Conservation (phyloP, 345 rosid genomes). For the Psidium friedrichsthalianum region DNA sequence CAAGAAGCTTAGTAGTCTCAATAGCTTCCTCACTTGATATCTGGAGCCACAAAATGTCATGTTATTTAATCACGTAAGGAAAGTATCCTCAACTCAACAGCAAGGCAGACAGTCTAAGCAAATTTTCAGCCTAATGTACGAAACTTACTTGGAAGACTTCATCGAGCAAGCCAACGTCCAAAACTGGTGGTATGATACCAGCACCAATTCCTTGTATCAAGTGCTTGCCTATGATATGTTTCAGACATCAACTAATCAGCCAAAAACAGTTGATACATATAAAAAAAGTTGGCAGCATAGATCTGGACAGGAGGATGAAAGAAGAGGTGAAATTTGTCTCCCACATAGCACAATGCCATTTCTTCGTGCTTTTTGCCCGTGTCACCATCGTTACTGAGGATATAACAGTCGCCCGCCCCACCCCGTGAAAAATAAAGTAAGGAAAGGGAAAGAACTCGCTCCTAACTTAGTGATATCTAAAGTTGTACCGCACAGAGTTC, state of each 20-base stretch:
- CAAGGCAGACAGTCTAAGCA: not conserved
- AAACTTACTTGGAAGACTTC: slow-evolving; percentile 36
- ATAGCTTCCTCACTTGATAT: slow-evolving; percentile 44
- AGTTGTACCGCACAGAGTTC: not conserved
- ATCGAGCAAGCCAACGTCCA: slow-evolving; percentile 35
- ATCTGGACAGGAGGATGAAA: not conserved
- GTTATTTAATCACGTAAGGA: not conserved
- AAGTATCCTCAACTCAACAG: not conserved
- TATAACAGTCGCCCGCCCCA: not conserved
- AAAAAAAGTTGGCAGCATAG: not conserved
- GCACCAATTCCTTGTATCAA: slow-evolving; percentile 55
- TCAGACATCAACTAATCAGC: not conserved
- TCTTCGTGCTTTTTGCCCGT: not conserved
- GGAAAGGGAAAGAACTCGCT: not conserved
- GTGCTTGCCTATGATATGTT: slow-evolving; percentile 24
- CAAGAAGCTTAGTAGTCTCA: slow-evolving; percentile 32
- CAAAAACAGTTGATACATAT: not conserved
- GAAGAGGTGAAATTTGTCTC: not conserved
- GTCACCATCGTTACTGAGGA: not conserved
- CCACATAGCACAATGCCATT: not conserved
- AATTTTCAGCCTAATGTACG: not conserved
- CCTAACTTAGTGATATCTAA: not conserved
- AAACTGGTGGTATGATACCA: slow-evolving; percentile 30
- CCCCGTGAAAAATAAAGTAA: not conserved
- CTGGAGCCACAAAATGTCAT: not conserved